Evolutionary conservation across 805 yeast species (phyloP).

Genomic region (Sugiyamaella americana): DNA sequence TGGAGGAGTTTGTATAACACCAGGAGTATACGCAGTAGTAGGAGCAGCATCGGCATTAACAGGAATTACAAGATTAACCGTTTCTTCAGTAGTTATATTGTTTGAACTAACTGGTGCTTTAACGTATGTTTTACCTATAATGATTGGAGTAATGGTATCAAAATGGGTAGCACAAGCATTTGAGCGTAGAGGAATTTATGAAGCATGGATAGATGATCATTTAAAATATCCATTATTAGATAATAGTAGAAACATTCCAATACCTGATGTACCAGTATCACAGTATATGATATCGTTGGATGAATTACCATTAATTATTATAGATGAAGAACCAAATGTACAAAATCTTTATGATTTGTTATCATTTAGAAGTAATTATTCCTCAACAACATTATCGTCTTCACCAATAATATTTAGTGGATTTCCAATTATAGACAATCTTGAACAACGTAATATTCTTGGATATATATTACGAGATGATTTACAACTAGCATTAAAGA

Average conservation of each 20-base stretch:
- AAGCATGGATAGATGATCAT: conserved; percentile 43
- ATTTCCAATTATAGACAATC: conserved; percentile 40
- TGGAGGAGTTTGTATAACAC: conserved; percentile 57
- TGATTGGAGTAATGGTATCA: conserved; percentile 74
- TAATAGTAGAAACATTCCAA: conserved; percentile 35
- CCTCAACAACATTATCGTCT: conserved; percentile 17
- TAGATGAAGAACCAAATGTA: conserved; percentile 26
- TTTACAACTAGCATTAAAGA: conserved; percentile 29
- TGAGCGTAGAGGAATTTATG: conserved; percentile 55
- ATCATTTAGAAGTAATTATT: conserved; percentile 14
- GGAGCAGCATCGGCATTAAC: conserved; percentile 82
- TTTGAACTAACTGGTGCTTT: conserved; percentile 85
- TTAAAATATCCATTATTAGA: conserved; percentile 38
- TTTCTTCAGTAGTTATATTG: conserved; percentile 71
- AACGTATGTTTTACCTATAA: conserved; percentile 75
- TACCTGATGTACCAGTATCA: conserved; percentile 35
- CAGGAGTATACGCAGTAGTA: conserved; percentile 82
- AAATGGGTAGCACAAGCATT: conserved; percentile 65
- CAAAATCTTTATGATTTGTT: conserved; percentile 23
- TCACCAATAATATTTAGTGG: too few species aligned
- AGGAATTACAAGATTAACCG: conserved; percentile 74
- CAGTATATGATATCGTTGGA: conserved; percentile 34
- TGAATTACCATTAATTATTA: conserved; percentile 30
- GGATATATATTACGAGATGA: conserved; percentile 42
- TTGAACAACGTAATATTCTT: conserved; percentile 31